Evolutionary conservation across 2,329 filamentous ascomycete species (phyloP), one percentile per base, ranked within the genome.

Genomic region (Aspergillus floridensis): DNA sequence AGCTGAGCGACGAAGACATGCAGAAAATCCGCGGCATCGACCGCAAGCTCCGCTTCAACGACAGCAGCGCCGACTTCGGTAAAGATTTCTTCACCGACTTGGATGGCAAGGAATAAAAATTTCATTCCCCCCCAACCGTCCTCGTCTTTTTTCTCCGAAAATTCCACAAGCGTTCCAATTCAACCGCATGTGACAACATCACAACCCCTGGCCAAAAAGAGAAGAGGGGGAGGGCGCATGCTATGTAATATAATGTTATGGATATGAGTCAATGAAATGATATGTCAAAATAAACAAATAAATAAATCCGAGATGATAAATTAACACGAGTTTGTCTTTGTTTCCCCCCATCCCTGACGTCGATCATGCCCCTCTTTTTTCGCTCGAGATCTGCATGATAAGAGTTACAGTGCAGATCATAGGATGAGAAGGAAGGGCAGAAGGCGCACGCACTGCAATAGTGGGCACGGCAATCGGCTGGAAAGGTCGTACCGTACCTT

Each of bases 1-100:
- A 83, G 67, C 77, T 90, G 26, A 79, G 80, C 1, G 65, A 70
- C 0, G 82, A 82, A 53, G 87, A 90, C 66, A 73, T 88, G 66
- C 72, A 82, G 68, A 83, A 81, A 73, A 82, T 86, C 54, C 75
- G 79, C 44, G 67, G 62, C 0, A 76, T 88, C 21, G 84, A 88
- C 68, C 85, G 82, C 74, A 87, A 87, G 72, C 49, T 86, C 64
- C 76, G 86, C 47, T 87, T 88, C 68, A 88, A 87, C 58, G 85
- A 88, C 68, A 80, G 84, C 4, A 82, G 79, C 48, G 74, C 68
- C 6, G 76, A 73, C 22, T 88, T 88, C 74, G 80, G 83, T 3
- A 84, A 81, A 71, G 75, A 84, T 7, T 86, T 87, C 64, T 88
- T 84, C 64, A 65, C 69, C 1, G 85, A 86, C 70, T 66, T 88